A percentile compares a stretch with the other conserved stretches of the same genome.
Conservation (phyloP, 306 rosid species). For the Neltuma alba region DNA sequence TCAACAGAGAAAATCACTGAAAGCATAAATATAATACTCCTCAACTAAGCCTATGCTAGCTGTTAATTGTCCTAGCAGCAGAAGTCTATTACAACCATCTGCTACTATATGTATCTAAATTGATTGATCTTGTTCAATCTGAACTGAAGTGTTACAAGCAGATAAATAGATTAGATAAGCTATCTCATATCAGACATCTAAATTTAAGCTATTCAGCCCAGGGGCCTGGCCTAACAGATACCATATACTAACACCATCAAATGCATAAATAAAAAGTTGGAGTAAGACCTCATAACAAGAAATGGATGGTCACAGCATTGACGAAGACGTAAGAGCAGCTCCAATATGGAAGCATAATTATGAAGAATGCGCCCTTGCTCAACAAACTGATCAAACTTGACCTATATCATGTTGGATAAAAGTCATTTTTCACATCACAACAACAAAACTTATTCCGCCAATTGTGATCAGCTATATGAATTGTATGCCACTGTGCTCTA, state of each 20-base stretch:
- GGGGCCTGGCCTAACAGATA: not conserved
- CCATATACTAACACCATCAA: not conserved
- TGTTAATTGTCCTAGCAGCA: conserved; percentile 12
- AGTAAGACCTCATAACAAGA: conserved; percentile 90
- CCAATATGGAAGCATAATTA: conserved; percentile 96
- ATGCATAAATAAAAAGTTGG: conserved; percentile 7
- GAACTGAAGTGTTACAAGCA: not conserved
- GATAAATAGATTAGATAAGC: not conserved
- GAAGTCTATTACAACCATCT: conserved; percentile 6
- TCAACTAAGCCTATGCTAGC: conserved; percentile 20
- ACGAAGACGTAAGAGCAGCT: conserved; percentile 94
- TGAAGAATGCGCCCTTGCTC: conserved; percentile 99
- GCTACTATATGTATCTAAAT: not conserved
- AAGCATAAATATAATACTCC: conserved; percentile 3
- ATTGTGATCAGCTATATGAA: not conserved
- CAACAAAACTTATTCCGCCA: not conserved
- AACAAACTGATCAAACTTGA: conserved; percentile 91
- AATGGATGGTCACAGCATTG: conserved; percentile 98
- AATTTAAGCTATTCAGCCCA: not conserved
- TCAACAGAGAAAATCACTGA: not conserved
- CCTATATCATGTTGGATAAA: conserved; percentile 51
- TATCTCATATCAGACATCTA: not conserved
- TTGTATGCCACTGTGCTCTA: not conserved
- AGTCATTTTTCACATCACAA: conserved; percentile 1
- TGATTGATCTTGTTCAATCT: not conserved